Evolutionary conservation across 371 early-diverging fungal species (phyloP), one percentile per base, ranked within the genome.

Genomic region (Lichtheimia hyalospora): DNA sequence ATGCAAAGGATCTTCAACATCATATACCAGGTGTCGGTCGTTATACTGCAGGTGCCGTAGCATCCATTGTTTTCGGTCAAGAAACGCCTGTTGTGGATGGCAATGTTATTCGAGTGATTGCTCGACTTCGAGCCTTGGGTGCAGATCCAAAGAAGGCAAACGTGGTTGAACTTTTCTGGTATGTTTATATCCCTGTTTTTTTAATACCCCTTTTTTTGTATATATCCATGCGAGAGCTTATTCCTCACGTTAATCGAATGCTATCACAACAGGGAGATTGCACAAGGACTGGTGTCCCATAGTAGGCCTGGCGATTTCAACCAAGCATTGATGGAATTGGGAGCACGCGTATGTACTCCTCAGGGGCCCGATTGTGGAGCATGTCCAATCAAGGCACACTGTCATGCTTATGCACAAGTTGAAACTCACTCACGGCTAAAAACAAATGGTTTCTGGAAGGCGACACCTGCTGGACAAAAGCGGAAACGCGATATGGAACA

Each of bases 241-340:
- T n/a, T n/a, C 34, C 14, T 18, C 3, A 20, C 49, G 16, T 21
- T 18, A 4, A 12, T 49, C 51, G 5, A 13, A 8, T 10, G 20
- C 24, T 49, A 21, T 65, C 51, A 21, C 1, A 48, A 46, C 42
- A 25, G 89, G 88, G 64, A 72, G 10, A 71, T 88, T 20, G 90
- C 92, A 2, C 74, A 69, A 25, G 62, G 62, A n/a, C 50, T 90
- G 13, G 75, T 92, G 6, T 77, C 83, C 21, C 56, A 66, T 12
- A 61, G 66, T 10, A 71, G 84, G 3, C 90, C 92, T 3, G 94
- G 94, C 13, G 86, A 91, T 54, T 92, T 88, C 60, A 94, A 94
- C 62, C 92, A 94, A 62, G 89, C 90, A 3, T 50, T 92, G 54
- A 94, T 94, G 94, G 94, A 94, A 62, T 69, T 92, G 2, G 94